Evolutionary conservation across 108 stramenopile genomes (phyloP).

Genomic region (Conticribra weissflogii): DNA sequence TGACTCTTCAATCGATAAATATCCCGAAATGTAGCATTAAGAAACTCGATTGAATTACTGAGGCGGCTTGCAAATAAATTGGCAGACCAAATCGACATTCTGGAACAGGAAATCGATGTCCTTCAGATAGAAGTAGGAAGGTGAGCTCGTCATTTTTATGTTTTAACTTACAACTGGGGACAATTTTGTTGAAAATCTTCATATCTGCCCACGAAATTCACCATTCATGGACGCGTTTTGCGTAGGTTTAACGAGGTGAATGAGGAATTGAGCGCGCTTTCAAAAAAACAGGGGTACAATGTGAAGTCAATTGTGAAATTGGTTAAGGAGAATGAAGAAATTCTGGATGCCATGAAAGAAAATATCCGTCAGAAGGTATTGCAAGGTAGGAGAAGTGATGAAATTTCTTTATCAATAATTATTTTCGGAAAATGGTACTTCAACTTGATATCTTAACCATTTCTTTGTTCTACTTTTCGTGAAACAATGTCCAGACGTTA

Average conservation of each 20-base stretch:
- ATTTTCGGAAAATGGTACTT: too few relatives aligned
- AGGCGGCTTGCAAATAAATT: not conserved
- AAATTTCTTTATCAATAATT: too few relatives aligned
- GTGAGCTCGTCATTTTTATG: not conserved
- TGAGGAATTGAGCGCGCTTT: conserved; percentile 14
- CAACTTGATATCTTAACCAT: too few relatives aligned
- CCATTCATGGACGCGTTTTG: not conserved
- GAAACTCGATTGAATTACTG: not conserved
- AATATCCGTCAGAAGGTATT: conserved; percentile 1
- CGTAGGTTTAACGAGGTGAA: conserved; percentile 23
- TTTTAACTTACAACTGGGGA: not conserved
- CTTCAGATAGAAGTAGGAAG: not conserved
- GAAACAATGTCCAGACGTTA: not conserved
- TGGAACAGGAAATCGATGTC: not conserved
- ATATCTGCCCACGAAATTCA: too few relatives aligned
- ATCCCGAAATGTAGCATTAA: not conserved
- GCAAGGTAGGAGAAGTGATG: not conserved
- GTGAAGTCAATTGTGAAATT: conserved; percentile 13
- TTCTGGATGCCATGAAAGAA: conserved; percentile 32
- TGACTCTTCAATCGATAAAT: not conserved
- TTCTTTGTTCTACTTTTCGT: too few relatives aligned
- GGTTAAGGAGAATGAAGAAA: conserved; percentile 22
- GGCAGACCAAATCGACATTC: not conserved
- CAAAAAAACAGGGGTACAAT: conserved; percentile 7
- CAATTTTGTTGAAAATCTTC: not conserved